These are phyloP conservation scores for Aspergillus aculeatus DNA, from an alignment of 2,329 filamentous ascomycete species.

Conservation along the genomic window DNA sequence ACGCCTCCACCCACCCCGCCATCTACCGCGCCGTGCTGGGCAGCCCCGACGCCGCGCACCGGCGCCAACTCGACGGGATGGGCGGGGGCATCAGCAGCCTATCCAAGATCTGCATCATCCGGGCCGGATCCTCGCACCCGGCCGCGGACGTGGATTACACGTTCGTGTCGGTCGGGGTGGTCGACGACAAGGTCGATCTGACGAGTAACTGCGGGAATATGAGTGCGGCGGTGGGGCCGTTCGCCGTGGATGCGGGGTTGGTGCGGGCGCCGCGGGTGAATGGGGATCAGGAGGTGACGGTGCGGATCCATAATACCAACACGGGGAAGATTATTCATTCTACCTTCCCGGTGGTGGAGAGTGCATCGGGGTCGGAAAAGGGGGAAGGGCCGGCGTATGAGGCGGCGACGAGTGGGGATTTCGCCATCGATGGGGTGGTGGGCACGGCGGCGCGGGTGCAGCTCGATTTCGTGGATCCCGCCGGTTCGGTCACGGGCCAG, in stretches of 20 bases:
- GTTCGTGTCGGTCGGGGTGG: constrained; percentile 67
- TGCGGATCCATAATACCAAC: constrained; percentile 70
- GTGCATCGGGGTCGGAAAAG: too few species aligned
- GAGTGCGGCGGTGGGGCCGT: constrained; percentile 65
- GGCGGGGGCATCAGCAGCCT: constrained; percentile 68
- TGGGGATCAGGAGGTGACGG: constrained; percentile 20
- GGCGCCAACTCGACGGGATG: constrained; percentile 70
- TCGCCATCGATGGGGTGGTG: constrained; percentile 63
- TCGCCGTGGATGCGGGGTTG: constrained; percentile 55
- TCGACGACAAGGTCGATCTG: constrained; percentile 60
- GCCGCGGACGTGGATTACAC: constrained; percentile 67
- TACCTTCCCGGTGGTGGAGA: constrained; percentile 51
- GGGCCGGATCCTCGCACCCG: constrained; percentile 46
- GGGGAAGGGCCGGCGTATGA: constrained; percentile 37
- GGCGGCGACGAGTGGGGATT: constrained; percentile 53
- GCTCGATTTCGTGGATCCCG: constrained; percentile 62
- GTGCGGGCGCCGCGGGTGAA: too few species aligned
- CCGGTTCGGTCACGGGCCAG: constrained; percentile 63
- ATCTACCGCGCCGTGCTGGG: constrained; percentile 63
- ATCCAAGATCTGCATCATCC: constrained; percentile 68
- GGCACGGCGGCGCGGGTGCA: constrained; percentile 58
- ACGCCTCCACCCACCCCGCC: constrained; percentile 44
- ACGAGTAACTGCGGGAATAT: constrained; percentile 77
- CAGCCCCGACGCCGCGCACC: constrained; percentile 61
- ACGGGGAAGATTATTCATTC: constrained; percentile 64